phyloP scores from a whole-genome alignment of 345 rosid species.

The Triadica sebifera region DNA sequence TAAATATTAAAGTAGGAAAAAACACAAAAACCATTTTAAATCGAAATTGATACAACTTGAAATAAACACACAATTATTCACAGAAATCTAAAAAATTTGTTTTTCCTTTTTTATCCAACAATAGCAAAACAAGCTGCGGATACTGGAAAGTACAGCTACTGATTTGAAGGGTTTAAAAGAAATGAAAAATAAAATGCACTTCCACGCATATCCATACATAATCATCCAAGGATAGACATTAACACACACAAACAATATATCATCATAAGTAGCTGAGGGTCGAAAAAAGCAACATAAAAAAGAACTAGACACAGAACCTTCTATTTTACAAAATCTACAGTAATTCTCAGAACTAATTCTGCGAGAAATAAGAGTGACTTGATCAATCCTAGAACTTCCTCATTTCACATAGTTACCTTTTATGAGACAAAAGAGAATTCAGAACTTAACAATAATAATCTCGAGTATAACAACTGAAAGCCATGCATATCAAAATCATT shows the following conservation, averaged over 20 bases:
- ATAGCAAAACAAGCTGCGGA: background rate
- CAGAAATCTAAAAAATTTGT: background rate
- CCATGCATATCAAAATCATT: background rate
- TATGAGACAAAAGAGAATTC: background rate
- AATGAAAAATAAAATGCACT: background rate
- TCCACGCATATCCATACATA: background rate
- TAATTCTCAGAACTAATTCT: background rate
- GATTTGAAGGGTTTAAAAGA: background rate
- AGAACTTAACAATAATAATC: background rate
- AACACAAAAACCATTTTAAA: background rate
- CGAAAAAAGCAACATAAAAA: background rate
- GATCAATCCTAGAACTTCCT: background rate
- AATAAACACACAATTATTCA: background rate
- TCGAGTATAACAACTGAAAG: background rate
- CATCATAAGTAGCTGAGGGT: background rate
- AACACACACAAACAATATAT: background rate
- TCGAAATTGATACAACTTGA: background rate
- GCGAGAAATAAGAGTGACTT: no score
- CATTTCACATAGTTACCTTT: background rate
- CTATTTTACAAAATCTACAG: background rate
- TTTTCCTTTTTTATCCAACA: background rate
- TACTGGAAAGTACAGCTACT: background rate
- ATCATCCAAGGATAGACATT: background rate
- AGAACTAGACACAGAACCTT: background rate
- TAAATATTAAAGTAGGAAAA: background rate